Conservation (phyloP, 306 rosid species). For the Ammopiptanthus mongolicus region DNA sequence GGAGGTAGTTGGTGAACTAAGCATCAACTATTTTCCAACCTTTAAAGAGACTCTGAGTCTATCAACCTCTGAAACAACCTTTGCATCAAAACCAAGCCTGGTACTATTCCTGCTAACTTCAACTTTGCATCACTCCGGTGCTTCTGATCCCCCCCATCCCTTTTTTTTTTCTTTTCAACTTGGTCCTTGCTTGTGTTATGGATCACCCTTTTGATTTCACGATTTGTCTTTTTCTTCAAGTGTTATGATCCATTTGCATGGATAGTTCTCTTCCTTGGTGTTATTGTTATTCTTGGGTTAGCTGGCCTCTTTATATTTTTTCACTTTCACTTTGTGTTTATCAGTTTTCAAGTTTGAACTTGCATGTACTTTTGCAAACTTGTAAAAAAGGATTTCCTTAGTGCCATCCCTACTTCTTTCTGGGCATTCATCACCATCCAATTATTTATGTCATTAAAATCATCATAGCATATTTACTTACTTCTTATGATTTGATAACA, state of each 20-base stretch:
- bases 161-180: not conserved
- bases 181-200: not conserved
- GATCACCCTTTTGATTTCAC: not conserved
- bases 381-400: not conserved
- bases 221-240: not conserved
- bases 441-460: not conserved
- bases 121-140: not conserved
- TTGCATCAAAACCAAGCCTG: not conserved
- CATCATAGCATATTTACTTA: not conserved
- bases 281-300: not conserved
- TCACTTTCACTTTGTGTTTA: not conserved
- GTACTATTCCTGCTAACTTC: not conserved
- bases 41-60: not conserved
- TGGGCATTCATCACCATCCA: not conserved
- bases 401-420: not conserved
- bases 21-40: not conserved
- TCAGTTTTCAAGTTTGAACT: not conserved
- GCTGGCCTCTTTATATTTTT: not conserved
- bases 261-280: not conserved
- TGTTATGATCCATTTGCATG: not conserved
- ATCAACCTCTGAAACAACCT: not conserved
- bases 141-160: not conserved
- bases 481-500: constrained; percentile 2
- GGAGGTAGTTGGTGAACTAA: not conserved
- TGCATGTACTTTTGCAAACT: not conserved